phyloP scores from a whole-genome alignment of 257 asterid genomes.

The Striga asiatica region DNA sequence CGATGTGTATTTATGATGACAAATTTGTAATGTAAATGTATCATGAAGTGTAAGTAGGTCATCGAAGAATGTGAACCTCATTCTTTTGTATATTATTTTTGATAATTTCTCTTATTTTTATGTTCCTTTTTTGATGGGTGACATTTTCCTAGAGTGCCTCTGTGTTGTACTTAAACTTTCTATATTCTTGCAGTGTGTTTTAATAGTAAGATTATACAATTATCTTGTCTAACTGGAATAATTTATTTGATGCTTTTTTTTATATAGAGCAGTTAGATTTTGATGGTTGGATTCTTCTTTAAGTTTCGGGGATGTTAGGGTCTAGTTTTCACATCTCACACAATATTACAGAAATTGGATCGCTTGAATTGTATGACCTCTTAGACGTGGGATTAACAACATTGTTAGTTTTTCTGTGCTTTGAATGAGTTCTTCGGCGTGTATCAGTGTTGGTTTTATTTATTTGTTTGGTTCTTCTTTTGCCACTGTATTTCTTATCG shows the following conservation, averaged over 20 bases:
- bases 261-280: not conserved
- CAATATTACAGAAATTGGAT: not conserved
- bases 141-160: not conserved
- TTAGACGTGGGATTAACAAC: not conserved
- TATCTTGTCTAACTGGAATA: not conserved
- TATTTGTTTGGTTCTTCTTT: not conserved
- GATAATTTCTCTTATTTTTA: no score
- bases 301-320: not conserved
- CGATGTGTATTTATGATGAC: conserved; percentile 2
- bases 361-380: conserved; percentile 1
- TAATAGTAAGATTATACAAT: not conserved
- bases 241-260: conserved; percentile 6
- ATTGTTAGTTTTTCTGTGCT: not conserved
- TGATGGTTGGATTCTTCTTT: not conserved
- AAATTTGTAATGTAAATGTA: not conserved
- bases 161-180: not conserved
- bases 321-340: not conserved
- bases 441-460: not conserved
- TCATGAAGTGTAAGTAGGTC: no score
- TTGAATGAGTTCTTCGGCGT: not conserved
- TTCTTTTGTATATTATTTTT: no score
- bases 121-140: not conserved
- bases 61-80: no score
- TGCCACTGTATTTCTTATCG: conserved; percentile 16
- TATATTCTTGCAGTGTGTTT: not conserved